phyloP scores from a whole-genome alignment of 1,139 yeast genomes.

The Magnusiomyces paraingens region DNA sequence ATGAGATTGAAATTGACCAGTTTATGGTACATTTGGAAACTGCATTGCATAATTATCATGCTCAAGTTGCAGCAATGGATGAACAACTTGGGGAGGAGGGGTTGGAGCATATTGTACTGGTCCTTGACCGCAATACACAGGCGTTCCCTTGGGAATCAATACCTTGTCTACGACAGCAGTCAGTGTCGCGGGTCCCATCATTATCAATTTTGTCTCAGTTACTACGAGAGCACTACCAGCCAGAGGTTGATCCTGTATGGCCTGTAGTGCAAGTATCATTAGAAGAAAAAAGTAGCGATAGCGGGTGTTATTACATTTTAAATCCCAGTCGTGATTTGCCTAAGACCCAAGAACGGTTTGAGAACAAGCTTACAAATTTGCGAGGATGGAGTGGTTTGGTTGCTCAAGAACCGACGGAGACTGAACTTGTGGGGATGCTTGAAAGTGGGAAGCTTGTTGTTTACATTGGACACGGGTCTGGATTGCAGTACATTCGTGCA shows the following conservation, averaged over 20 bases:
- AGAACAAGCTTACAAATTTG: conserved; percentile 37
- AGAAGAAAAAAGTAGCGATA: conserved; percentile 17
- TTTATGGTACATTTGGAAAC: conserved; percentile 44
- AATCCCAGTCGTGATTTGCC: conserved; percentile 78
- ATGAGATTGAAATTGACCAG: conserved; percentile 54
- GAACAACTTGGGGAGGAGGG: conserved; percentile 14
- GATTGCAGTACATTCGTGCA: conserved; percentile 68
- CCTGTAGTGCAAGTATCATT: conserved; percentile 22
- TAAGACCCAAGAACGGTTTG: conserved; percentile 61
- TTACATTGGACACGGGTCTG: conserved; percentile 94
- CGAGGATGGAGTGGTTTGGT: conserved; percentile 50
- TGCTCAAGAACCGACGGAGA: conserved; percentile 54
- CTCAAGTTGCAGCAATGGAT: conserved; percentile 6
- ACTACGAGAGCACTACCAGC: conserved; percentile 29
- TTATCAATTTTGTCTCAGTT: conserved; percentile 42
- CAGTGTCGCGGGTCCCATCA: conserved; percentile 76
- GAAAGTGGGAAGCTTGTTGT: conserved; percentile 49
- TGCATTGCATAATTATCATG: conserved; percentile 34
- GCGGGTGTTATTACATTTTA: conserved; percentile 48
- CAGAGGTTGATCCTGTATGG: conserved; percentile 9
- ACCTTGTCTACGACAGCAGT: conserved; percentile 44
- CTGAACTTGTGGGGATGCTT: conserved; percentile 40
- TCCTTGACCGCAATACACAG: conserved; percentile 60
- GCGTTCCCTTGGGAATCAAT: conserved; percentile 87
- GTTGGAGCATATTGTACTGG: conserved; percentile 54